phyloP scores from a whole-genome alignment of 768 basidiomycete species.

The Sarcodon aspratus region DNA sequence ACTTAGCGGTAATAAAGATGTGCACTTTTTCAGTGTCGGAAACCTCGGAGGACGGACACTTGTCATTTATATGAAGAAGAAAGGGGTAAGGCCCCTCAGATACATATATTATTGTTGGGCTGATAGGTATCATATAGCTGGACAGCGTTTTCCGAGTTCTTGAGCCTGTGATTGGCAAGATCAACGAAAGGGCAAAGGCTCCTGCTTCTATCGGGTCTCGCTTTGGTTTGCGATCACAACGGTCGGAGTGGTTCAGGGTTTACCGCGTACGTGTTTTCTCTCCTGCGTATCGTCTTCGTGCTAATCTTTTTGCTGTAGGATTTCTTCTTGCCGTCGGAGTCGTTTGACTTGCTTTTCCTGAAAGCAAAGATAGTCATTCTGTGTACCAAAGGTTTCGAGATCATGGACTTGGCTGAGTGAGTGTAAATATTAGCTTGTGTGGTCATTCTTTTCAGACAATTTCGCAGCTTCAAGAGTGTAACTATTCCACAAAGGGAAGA shows the following conservation, averaged over 20 bases:
- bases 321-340: conserved; percentile 88
- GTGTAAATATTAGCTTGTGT: conserved; percentile 14
- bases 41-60: conserved; percentile 78
- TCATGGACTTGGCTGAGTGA: conserved; percentile 92
- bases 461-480: conserved; percentile 69
- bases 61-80: conserved; percentile 93
- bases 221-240: conserved; percentile 65
- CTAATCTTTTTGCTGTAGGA: conserved; percentile 29
- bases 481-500: conserved; percentile 82
- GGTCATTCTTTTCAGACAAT: background rate
- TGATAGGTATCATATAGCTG: conserved; percentile 24
- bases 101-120: background rate
- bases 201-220: conserved; percentile 63
- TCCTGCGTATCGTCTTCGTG: background rate
- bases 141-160: conserved; percentile 94
- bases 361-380: conserved; percentile 90
- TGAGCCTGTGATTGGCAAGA: conserved; percentile 92
- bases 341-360: conserved; percentile 84
- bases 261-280: conserved; percentile 44
- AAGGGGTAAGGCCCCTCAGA: conserved; percentile 39
- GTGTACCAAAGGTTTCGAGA: conserved; percentile 91
- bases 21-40: conserved; percentile 94
- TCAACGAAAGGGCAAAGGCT: conserved; percentile 63
- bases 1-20: conserved; percentile 82
- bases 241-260: conserved; percentile 90